These are phyloP conservation scores for Oryza brachyantha DNA, from an alignment of 176 grass and related monocot genomes.

Conservation along the genomic window DNA sequence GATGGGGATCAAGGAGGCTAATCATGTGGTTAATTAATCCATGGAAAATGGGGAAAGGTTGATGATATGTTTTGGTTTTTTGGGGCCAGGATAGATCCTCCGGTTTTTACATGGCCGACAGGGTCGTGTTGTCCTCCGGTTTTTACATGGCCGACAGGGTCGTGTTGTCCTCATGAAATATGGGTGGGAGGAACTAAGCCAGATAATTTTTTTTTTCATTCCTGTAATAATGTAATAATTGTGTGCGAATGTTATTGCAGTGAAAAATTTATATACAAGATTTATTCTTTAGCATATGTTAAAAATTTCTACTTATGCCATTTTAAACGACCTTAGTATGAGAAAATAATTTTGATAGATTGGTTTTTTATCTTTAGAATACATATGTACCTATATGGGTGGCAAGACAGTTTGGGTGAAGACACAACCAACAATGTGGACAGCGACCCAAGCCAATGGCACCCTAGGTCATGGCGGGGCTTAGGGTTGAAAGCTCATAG, in stretches of 20 bases:
- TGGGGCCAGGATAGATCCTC: not conserved
- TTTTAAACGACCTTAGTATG: too few species aligned
- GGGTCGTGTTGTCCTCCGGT: not conserved
- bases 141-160: constrained; percentile 1
- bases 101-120: constrained; percentile 13
- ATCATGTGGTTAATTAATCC: not conserved
- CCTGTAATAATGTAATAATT: too few species aligned
- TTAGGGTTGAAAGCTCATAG: too few species aligned
- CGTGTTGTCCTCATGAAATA: not conserved
- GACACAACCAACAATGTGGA: too few species aligned
- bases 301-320: too few species aligned
- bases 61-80: not conserved
- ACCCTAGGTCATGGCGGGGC: too few species aligned
- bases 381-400: too few species aligned
- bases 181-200: not conserved
- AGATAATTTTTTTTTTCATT: not conserved
- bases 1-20: not conserved
- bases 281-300: not conserved
- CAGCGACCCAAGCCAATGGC: too few species aligned
- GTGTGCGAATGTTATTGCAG: not conserved
- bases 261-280: not conserved
- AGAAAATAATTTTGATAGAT: too few species aligned
- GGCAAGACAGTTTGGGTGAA: too few species aligned
- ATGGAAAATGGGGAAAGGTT: not conserved
- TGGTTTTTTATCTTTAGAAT: too few species aligned